These are phyloP conservation scores for Boletellus ananiceps DNA, from an alignment of 768 basidiomycete species.

Conservation along the genomic window DNA sequence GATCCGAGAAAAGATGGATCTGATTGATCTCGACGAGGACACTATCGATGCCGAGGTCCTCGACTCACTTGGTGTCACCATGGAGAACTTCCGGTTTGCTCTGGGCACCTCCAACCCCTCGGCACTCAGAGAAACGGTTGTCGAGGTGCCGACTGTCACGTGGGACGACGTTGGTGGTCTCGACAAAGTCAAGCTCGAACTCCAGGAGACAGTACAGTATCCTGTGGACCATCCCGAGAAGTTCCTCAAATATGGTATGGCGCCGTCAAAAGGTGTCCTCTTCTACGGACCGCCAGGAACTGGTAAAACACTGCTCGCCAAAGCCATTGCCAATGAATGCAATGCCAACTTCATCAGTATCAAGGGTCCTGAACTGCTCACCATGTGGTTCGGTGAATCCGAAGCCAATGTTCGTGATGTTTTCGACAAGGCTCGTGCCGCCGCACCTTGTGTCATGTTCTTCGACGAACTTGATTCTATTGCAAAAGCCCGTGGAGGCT, in stretches of 20 bases:
- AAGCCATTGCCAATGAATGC: slow-evolving; percentile 99
- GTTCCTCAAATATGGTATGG: slow-evolving; percentile 99
- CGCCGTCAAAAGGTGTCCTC: slow-evolving; percentile 97
- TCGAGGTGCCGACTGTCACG: slow-evolving; percentile 96
- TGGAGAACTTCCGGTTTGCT: slow-evolving; percentile 99
- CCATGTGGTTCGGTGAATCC: slow-evolving; percentile 99
- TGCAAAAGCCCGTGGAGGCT: slow-evolving; percentile 89
- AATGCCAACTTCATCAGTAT: slow-evolving; percentile 99
- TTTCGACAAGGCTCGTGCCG: slow-evolving; percentile 99
- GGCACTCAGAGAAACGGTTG: slow-evolving; percentile 97
- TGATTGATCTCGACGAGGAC: slow-evolving; percentile 93
- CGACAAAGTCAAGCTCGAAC: slow-evolving; percentile 98
- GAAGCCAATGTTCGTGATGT: slow-evolving; percentile 99
- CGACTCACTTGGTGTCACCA: slow-evolving; percentile 97
- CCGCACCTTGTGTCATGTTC: slow-evolving; percentile 99
- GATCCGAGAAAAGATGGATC: slow-evolving; percentile 99
- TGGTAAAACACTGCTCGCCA: slow-evolving; percentile 97
- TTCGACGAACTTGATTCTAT: slow-evolving; percentile 99
- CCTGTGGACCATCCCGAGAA: slow-evolving; percentile 99
- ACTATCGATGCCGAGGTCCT: slow-evolving; percentile 99
- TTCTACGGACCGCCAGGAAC: slow-evolving; percentile 99
- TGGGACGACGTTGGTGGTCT: slow-evolving; percentile 99
- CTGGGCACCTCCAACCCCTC: slow-evolving; percentile 97
- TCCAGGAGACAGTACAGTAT: slow-evolving; percentile 99
- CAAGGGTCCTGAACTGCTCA: slow-evolving; percentile 98